Percentiles rank a stretch among this genome's conserved stretches.
These are phyloP conservation scores for Fusarium scirpi DNA, from an alignment of 2,329 filamentous ascomycete genomes.

Conservation along the genomic window DNA sequence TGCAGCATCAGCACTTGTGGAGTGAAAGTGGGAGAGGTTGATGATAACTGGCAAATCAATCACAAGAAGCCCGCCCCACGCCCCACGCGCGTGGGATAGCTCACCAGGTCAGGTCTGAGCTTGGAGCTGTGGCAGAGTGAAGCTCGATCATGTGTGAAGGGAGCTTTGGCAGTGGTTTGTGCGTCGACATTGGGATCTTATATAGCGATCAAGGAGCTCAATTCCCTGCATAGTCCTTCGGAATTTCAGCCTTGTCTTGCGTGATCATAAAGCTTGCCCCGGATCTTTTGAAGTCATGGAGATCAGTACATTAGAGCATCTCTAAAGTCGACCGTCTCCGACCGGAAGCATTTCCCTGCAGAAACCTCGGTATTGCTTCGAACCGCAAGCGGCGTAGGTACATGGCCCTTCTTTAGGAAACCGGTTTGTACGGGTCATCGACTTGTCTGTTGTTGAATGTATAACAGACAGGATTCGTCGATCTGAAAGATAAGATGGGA, in stretches of 20 bases:
- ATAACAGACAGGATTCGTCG: conserved; percentile 35
- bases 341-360: conserved; percentile 4
- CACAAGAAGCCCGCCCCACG: conserved; percentile 44
- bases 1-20: conserved; percentile 46
- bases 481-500: conserved; percentile 32
- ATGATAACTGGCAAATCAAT: conserved; percentile 44
- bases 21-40: conserved; percentile 47
- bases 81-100: conserved; percentile 47
- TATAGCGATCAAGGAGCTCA: conserved; percentile 24
- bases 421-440: conserved; percentile 40
- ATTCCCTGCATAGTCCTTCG: conserved; percentile 23
- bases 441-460: conserved; percentile 26
- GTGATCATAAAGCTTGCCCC: conserved; percentile 34
- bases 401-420: conserved; percentile 16
- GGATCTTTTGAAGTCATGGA: conserved; percentile 25
- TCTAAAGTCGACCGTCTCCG: conserved; percentile 10
- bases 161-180: conserved; percentile 3
- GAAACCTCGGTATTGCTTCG: conserved; percentile 12
- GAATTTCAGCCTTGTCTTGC: conserved; percentile 40
- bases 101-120: conserved; percentile 40
- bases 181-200: conserved; percentile 18
- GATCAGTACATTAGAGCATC: conserved; percentile 25
- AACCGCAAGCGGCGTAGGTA: conserved; percentile 6
- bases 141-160: conserved; percentile 2
- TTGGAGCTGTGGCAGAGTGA: conserved; percentile 15